Conservation (phyloP, 1,284 basidiomycete species). For the Papiliotrema fonsecae region DNA sequence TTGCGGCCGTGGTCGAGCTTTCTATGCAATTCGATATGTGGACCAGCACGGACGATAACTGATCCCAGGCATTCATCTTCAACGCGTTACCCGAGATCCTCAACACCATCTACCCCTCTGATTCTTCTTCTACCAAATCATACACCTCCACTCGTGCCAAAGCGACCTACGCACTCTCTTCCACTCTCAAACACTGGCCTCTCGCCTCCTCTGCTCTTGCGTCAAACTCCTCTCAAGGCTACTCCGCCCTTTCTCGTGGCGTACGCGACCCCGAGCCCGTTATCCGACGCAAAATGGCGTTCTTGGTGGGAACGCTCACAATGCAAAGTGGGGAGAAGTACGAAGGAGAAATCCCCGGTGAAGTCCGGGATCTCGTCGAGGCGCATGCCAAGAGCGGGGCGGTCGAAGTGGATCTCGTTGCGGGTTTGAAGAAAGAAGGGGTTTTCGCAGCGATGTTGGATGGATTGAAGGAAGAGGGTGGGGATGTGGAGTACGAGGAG, state of each 20-base stretch:
- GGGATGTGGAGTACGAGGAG: slow-evolving; percentile 77
- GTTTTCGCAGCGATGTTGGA: slow-evolving; percentile 27
- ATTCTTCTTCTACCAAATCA: slow-evolving; percentile 30
- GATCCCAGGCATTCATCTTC: slow-evolving; percentile 62
- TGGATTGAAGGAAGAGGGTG: slow-evolving; percentile 41
- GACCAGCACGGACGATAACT: slow-evolving; percentile 5
- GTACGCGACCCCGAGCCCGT: slow-evolving; percentile 65
- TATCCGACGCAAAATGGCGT: slow-evolving; percentile 77
- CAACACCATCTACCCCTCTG: slow-evolving; percentile 51
- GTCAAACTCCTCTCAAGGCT: slow-evolving; percentile 17
- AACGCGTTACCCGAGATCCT: slow-evolving; percentile 66
- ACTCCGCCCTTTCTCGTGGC: slow-evolving; percentile 23
- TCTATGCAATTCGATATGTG: no score
- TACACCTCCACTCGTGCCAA: slow-evolving; percentile 62
- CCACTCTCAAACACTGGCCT: slow-evolving; percentile 67
- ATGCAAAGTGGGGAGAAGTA: slow-evolving; percentile 58
- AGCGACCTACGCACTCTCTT: slow-evolving; percentile 81
- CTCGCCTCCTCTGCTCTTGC: slow-evolving; percentile 22
- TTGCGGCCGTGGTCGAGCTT: neutral
- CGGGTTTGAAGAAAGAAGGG: slow-evolving; percentile 26
- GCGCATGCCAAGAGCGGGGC: slow-evolving; percentile 15
- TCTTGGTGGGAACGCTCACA: slow-evolving; percentile 75
- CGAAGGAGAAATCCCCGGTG: slow-evolving; percentile 41
- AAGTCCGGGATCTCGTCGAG: slow-evolving; percentile 33
- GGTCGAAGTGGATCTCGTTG: slow-evolving; percentile 21